Base-by-base conservation (phyloP, 495 filamentous ascomycete genomes). In the Penicillium mononematosum region DNA sequence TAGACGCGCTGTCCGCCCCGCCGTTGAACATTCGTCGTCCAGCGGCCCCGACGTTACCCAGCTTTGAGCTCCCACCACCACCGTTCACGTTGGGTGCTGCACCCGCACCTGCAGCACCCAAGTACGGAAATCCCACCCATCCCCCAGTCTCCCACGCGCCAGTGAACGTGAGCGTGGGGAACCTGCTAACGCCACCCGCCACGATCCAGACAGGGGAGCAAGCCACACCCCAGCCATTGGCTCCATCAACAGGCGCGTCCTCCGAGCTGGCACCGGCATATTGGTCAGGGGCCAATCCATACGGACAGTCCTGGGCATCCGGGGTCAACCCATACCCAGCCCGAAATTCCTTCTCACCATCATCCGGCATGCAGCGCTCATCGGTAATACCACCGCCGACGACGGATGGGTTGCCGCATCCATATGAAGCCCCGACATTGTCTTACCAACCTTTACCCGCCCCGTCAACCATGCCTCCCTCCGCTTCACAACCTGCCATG, bases 21-120 rank as follows among this genome's bases (percentile, higher is more conserved):
- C 78, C 82, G 52, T 73, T 86, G 58, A 83, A 79, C 39, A 72
- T 79, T 45, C 78, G 87, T 44, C 80, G 86, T 55, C 79, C 83
- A 22, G 85, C 78, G 5, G 83, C 86, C 2, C 81, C 79, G 17
- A 77, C 77, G 47, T 75, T 89, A 39, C 84, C 85, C 45, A 76
- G 68, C 59, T 88, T 88, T 55, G 84, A 87, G 56, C 76, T 86
- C 16, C 85, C 85, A 27, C 78, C 80, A 1, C 81, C 82, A 11
- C 66, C 59, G 3, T 69, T 69, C 38, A 72, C 66, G n/a, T 68
- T 75, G 46, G 61, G 62, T 1, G 17, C 61, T 17, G 59, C 25
- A 27, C 25, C 59, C 1, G 24, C 61, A 29, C 25, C 25, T 27
- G 57, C 62, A 25, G 47, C 71, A 2, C 53, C 73, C 41, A 84